Percentiles rank a stretch among this genome's conserved stretches.
Conservation (phyloP, 495 filamentous ascomycete genomes). For the Hypoxylon fragiforme region DNA sequence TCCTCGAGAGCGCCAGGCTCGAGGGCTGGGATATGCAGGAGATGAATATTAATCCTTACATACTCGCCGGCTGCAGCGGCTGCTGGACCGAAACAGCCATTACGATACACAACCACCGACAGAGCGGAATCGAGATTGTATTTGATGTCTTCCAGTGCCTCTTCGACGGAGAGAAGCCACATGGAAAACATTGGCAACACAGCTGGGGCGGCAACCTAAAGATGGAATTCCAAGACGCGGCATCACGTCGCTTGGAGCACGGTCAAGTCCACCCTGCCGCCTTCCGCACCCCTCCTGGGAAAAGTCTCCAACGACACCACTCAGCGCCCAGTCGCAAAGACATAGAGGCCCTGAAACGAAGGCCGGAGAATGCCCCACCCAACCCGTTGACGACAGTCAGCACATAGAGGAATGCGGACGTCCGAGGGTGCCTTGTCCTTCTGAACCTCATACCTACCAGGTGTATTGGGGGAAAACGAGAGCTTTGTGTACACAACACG, state of each 20-base stretch:
- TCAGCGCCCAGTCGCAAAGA: no score
- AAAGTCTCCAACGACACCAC: no score
- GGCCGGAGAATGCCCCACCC: no score
- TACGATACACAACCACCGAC: conserved; percentile 25
- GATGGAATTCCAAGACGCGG: background rate
- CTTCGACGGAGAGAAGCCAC: background rate
- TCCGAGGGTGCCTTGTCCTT: no score
- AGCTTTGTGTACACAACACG: no score
- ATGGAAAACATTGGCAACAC: background rate
- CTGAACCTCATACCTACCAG: no score
- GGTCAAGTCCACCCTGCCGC: background rate
- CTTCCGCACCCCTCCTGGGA: conserved; percentile 15
- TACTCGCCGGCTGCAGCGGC: conserved; percentile 2
- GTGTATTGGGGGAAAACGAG: no score
- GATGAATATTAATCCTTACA: background rate
- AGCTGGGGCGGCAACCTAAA: conserved; percentile 1
- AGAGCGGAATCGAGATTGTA: conserved; percentile 19
- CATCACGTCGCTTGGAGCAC: background rate
- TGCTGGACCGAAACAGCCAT: conserved; percentile 10
- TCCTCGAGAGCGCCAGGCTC: background rate
- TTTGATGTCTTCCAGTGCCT: conserved; percentile 19
- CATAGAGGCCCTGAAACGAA: no score
- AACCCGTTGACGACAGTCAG: no score
- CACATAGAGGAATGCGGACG: no score
- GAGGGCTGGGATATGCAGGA: conserved; percentile 1